Percentiles rank a stretch among this genome's conserved stretches.
Conservation (phyloP, 257 asterid species). For the Striga asiatica region DNA sequence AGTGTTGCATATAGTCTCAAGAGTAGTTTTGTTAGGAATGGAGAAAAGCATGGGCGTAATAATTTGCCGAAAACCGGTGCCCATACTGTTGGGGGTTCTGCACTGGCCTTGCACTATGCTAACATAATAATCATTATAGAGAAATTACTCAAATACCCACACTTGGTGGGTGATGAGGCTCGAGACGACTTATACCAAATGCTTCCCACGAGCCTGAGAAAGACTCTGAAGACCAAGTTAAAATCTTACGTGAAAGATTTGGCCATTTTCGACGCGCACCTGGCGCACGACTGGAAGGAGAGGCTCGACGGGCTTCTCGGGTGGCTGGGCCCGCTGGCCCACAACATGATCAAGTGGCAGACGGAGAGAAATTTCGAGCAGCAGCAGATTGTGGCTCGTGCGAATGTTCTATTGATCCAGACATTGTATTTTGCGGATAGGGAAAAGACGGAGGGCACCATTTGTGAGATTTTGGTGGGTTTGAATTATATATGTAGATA, state of each 20-base stretch:
- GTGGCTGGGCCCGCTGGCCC: conserved; percentile 82
- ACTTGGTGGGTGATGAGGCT: conserved; percentile 85
- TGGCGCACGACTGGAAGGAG: conserved; percentile 85
- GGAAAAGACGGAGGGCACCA: conserved; percentile 57
- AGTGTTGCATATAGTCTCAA: conserved; percentile 33
- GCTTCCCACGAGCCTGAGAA: conserved; percentile 82
- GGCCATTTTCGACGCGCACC: conserved; percentile 72
- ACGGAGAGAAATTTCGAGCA: conserved; percentile 84
- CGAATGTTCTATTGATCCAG: conserved; percentile 73
- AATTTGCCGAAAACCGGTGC: conserved; percentile 14
- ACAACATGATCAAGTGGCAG: conserved; percentile 93
- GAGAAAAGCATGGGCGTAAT: conserved; percentile 16
- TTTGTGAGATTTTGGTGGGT: conserved; percentile 73
- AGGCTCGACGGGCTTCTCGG: conserved; percentile 43
- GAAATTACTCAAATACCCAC: conserved; percentile 75
- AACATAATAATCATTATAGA: conserved; percentile 67
- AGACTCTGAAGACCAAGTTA: conserved; percentile 40
- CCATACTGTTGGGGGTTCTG: conserved; percentile 79
- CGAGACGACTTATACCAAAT: conserved; percentile 83
- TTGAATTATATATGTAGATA: conserved; percentile 79
- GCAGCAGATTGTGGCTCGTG: conserved; percentile 64
- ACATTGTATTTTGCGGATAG: conserved; percentile 78
- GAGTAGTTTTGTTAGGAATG: conserved; percentile 24
- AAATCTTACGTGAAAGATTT: conserved; percentile 47
- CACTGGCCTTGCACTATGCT: conserved; percentile 79